These are phyloP conservation scores for Cyberlindnera petersonii DNA, from an alignment of 805 yeast species.

Conservation along the genomic window DNA sequence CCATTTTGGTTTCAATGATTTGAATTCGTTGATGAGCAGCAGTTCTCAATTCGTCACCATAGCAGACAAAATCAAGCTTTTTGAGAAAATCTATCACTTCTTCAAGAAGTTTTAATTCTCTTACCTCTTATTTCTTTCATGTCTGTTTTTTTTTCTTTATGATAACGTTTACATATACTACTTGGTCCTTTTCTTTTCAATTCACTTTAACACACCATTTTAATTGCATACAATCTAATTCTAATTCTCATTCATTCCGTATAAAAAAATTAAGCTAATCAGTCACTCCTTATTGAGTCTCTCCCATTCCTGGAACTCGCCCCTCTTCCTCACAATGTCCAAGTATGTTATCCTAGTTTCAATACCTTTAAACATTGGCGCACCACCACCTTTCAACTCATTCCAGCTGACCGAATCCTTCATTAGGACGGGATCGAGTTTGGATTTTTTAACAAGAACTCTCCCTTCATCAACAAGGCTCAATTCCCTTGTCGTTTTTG, in stretches of 20 bases:
- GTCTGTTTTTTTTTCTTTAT: not conserved
- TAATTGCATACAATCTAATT: too few relatives aligned
- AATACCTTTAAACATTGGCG: slow-evolving; percentile 39
- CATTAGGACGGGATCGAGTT: slow-evolving; percentile 45
- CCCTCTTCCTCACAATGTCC: slow-evolving; percentile 43
- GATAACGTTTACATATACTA: not conserved
- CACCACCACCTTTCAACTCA: slow-evolving; percentile 43
- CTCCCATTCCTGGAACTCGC: slow-evolving; percentile 33
- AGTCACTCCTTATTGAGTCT: too few relatives aligned
- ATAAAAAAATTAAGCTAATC: too few relatives aligned
- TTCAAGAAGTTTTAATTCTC: slow-evolving; percentile 18
- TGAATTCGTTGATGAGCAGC: slow-evolving; percentile 25
- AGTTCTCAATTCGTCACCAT: slow-evolving; percentile 10
- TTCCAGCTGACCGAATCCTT: slow-evolving; percentile 44
- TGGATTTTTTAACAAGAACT: slow-evolving; percentile 28
- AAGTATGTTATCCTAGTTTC: slow-evolving; percentile 51
- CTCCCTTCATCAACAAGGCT: slow-evolving; percentile 29
- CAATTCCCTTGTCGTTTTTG: slow-evolving; percentile 21
- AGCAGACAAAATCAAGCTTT: slow-evolving; percentile 20
- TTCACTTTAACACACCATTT: too few relatives aligned
- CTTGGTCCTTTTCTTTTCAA: too few relatives aligned
- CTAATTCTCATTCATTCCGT: too few relatives aligned
- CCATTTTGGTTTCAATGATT: slow-evolving; percentile 46
- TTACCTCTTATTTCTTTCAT: not conserved
- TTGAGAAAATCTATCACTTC: slow-evolving; percentile 18